Evolutionary conservation across 169 alveolate genomes (phyloP).

Genomic region (Cryptosporidium canis): DNA sequence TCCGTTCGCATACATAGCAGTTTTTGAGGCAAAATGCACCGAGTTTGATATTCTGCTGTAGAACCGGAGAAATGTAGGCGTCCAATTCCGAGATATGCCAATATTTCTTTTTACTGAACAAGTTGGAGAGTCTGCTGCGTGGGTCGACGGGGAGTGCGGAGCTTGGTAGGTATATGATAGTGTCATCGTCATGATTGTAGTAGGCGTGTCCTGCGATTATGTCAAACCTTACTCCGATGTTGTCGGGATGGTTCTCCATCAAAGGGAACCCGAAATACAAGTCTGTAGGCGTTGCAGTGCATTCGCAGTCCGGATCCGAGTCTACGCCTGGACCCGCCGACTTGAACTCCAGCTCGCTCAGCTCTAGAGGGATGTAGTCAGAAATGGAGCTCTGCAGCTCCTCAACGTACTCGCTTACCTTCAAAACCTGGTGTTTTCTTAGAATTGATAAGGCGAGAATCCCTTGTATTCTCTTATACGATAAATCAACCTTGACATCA

Average conservation of each 20-base stretch:
- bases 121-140: constrained; percentile 26
- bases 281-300: neutral
- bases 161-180: constrained; percentile 33
- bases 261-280: constrained; percentile 41
- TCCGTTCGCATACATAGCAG: constrained; percentile 41
- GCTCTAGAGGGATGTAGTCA: constrained; percentile 44
- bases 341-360: constrained; percentile 43
- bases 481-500: neutral
- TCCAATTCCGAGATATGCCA: constrained; percentile 68
- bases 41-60: neutral
- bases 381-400: constrained; percentile 4
- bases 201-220: constrained; percentile 49
- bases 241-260: constrained; percentile 53
- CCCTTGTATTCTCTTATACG: constrained; percentile 49
- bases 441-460: constrained; percentile 7
- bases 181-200: constrained; percentile 42
- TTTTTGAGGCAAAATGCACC: constrained; percentile 44
- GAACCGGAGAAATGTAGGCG: constrained; percentile 32
- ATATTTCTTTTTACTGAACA: constrained; percentile 22
- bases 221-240: constrained; percentile 53
- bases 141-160: constrained; percentile 52
- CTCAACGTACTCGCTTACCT: constrained; percentile 25
- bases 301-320: neutral
- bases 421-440: neutral
- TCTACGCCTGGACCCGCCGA: neutral